Conservation (phyloP, 805 yeast genomes). For the Saturnispora dispora region DNA sequence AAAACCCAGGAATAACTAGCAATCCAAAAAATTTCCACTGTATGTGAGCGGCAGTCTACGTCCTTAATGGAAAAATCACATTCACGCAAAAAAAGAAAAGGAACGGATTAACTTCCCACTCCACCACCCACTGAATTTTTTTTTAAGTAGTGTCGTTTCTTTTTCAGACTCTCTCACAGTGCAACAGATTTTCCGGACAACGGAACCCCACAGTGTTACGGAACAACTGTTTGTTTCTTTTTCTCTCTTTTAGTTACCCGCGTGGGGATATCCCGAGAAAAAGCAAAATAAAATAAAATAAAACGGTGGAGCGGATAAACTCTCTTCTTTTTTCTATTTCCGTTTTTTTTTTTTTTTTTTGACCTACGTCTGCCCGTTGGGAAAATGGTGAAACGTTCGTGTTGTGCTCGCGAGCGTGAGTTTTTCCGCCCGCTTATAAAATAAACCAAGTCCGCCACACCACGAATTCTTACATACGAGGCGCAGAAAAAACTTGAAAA, state of each 20-base stretch:
- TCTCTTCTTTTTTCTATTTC: too few species aligned
- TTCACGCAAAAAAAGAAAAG: not conserved
- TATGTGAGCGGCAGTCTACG: not conserved
- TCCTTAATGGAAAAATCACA: not conserved
- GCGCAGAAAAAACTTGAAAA: too few species aligned
- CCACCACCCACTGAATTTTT: not conserved
- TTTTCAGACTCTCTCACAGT: not conserved
- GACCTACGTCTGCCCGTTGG: too few species aligned
- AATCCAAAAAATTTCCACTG: not conserved
- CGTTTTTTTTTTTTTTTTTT: too few species aligned
- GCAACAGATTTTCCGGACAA: not conserved
- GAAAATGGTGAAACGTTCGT: too few species aligned
- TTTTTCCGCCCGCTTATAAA: too few species aligned
- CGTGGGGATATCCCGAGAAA: not conserved
- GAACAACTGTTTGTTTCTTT: not conserved
- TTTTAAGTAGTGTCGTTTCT: too few species aligned
- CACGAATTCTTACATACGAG: too few species aligned
- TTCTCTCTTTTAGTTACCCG: not conserved
- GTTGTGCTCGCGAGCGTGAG: too few species aligned
- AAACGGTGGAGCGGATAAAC: not conserved
- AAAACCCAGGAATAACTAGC: not conserved
- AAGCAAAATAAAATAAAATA: not conserved
- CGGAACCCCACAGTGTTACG: slow-evolving; percentile 1
- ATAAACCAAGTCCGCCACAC: too few species aligned
- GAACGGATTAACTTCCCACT: not conserved